phyloP scores from a whole-genome alignment of 768 basidiomycete species.

The Gyrodon lividus region DNA sequence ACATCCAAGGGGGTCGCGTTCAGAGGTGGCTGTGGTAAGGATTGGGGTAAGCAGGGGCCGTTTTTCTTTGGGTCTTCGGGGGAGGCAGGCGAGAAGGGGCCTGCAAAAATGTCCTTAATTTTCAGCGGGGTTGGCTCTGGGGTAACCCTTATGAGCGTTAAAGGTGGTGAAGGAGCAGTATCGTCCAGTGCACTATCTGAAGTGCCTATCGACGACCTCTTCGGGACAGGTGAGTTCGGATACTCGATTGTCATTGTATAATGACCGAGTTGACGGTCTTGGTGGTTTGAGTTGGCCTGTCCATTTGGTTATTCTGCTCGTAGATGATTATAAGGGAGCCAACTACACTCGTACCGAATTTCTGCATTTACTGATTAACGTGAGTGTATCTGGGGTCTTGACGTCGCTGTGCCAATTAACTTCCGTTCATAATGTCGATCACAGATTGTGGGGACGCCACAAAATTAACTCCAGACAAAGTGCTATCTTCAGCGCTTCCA shows the following conservation, averaged over 20 bases:
- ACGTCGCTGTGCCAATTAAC: too few species aligned
- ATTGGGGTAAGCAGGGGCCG: constrained; percentile 16
- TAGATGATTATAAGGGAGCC: too few species aligned
- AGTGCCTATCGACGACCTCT: not conserved
- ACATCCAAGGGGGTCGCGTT: constrained; percentile 21
- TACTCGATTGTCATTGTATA: constrained; percentile 1
- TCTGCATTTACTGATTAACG: too few species aligned
- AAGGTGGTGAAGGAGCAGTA: constrained; percentile 10
- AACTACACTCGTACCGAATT: too few species aligned
- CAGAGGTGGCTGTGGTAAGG: constrained; percentile 21
- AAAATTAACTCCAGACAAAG: not conserved
- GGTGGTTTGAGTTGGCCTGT: not conserved
- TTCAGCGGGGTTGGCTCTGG: not conserved
- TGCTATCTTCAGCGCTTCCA: not conserved
- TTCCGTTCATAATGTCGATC: too few species aligned
- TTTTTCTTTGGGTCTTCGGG: constrained; percentile 20
- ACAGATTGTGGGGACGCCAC: too few species aligned
- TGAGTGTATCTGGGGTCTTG: too few species aligned
- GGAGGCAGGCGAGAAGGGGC: constrained; percentile 18
- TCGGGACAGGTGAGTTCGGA: constrained; percentile 4
- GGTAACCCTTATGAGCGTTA: constrained; percentile 7
- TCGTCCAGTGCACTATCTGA: constrained; percentile 7
- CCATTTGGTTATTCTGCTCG: not conserved
- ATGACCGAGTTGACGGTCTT: constrained; percentile 1
- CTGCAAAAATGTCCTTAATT: constrained; percentile 6